Evolutionary conservation across 2,329 filamentous ascomycete genomes (phyloP).

Genomic region (Scortechinia acanthostroma): DNA sequence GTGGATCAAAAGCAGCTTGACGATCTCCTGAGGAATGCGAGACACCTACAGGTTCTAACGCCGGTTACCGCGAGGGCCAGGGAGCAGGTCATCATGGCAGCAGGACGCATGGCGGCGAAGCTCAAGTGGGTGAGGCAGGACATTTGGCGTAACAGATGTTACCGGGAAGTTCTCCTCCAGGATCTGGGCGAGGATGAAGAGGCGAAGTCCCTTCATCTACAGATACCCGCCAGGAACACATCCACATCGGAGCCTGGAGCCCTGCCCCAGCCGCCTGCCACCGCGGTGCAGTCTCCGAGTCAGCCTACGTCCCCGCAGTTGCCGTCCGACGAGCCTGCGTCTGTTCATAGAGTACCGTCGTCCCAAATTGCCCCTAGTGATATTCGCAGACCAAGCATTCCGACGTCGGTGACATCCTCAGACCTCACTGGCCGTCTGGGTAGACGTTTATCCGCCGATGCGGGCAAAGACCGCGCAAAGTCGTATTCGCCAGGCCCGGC

Average conservation of each 20-base stretch:
- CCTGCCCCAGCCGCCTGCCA: background rate
- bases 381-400: background rate
- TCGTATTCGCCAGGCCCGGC: background rate
- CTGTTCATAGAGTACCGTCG: background rate
- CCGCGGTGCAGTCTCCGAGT: background rate
- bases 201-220: background rate
- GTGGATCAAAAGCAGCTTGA: conserved; percentile 56
- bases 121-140: conserved; percentile 67
- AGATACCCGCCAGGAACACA: background rate
- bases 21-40: conserved; percentile 56
- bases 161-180: conserved; percentile 61
- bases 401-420: background rate
- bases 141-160: conserved; percentile 65
- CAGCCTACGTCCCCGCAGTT: background rate
- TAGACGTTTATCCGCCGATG: background rate
- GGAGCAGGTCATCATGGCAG: conserved; percentile 59
- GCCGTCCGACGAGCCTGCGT: background rate
- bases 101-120: conserved; percentile 58
- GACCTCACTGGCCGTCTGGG: background rate
- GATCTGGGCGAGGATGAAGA: conserved; percentile 46
- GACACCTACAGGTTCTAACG: conserved; percentile 61
- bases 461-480: background rate
- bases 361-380: background rate
- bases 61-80: conserved; percentile 62
- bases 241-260: background rate